phyloP scores from a whole-genome alignment of 2,329 filamentous ascomycete species.

The Pseudocercospora fijiensis region DNA sequence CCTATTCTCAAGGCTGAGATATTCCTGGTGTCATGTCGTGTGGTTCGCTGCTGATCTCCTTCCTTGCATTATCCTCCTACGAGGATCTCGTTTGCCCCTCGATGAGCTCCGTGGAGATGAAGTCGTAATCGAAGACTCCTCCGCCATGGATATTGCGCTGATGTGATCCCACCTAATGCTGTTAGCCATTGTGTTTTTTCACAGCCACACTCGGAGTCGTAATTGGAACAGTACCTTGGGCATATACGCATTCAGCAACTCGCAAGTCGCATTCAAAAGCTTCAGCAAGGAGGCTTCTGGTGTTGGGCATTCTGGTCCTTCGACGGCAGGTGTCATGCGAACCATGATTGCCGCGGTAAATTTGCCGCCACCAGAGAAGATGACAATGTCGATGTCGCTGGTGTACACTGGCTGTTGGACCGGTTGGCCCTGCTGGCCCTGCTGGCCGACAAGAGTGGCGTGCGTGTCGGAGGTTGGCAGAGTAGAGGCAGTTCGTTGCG shows the following conservation, averaged over 20 bases:
- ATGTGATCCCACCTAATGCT: slow-evolving; percentile 25
- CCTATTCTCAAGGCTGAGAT: not conserved
- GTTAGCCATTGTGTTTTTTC: too few species aligned
- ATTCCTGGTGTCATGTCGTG: not conserved
- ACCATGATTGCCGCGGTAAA: slow-evolving; percentile 27
- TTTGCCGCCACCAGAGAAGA: slow-evolving; percentile 23
- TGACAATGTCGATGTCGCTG: slow-evolving; percentile 24
- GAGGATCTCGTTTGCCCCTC: slow-evolving; percentile 18
- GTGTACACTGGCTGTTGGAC: not conserved
- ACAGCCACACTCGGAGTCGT: too few species aligned
- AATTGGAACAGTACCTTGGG: slow-evolving; percentile 22
- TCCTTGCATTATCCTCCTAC: slow-evolving; percentile 14
- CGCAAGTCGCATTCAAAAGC: slow-evolving; percentile 29
- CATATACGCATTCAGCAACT: slow-evolving; percentile 28
- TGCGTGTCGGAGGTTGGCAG: slow-evolving; percentile 11
- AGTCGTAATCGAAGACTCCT: slow-evolving; percentile 31
- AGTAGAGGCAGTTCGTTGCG: not conserved
- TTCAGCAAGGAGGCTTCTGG: slow-evolving; percentile 30
- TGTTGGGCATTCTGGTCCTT: slow-evolving; percentile 21
- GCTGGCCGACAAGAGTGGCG: slow-evolving; percentile 9
- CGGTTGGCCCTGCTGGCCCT: too few species aligned
- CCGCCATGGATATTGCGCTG: slow-evolving; percentile 33
- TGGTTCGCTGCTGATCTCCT: not conserved
- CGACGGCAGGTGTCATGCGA: slow-evolving; percentile 29
- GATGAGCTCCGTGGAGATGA: slow-evolving; percentile 17